phyloP scores from a whole-genome alignment of 352 stramenopile species.

The Lagenidium giganteum region DNA sequence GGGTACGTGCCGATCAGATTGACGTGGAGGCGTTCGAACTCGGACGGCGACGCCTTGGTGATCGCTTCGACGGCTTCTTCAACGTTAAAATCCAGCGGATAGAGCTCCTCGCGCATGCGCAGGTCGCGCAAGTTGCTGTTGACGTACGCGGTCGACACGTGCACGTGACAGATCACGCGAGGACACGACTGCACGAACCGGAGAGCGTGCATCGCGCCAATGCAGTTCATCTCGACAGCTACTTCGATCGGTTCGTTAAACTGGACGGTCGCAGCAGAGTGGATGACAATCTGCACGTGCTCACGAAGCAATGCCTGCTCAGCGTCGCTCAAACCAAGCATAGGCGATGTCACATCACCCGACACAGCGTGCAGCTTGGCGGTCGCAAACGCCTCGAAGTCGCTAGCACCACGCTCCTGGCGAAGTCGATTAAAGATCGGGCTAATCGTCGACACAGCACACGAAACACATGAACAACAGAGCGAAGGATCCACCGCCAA shows the following conservation, averaged over 20 bases:
- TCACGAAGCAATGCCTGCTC: conserved; percentile 40
- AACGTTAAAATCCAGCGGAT: conserved; percentile 82
- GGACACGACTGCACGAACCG: conserved; percentile 56
- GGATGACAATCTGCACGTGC: conserved; percentile 63
- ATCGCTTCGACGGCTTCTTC: conserved; percentile 60
- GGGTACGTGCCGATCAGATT: conserved; percentile 86
- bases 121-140: conserved; percentile 74
- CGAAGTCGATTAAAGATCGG: conserved; percentile 70
- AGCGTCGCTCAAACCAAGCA: conserved; percentile 42
- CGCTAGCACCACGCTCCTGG: conserved; percentile 27
- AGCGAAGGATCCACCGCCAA: background rate
- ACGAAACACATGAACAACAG: background rate
- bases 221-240: conserved; percentile 82
- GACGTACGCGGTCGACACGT: conserved; percentile 83
- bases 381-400: conserved; percentile 42
- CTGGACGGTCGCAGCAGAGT: conserved; percentile 82
- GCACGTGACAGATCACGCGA: conserved; percentile 51
- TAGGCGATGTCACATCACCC: conserved; percentile 63
- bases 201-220: conserved; percentile 59
- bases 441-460: too few relatives aligned
- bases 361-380: conserved; percentile 59
- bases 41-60: conserved; percentile 34
- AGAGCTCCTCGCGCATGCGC: conserved; percentile 59
- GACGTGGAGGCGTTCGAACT: conserved; percentile 59
- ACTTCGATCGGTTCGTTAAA: conserved; percentile 87